Evolutionary conservation across 495 filamentous ascomycete genomes (phyloP).

Genomic region (Recurvomyces mirabilis): DNA sequence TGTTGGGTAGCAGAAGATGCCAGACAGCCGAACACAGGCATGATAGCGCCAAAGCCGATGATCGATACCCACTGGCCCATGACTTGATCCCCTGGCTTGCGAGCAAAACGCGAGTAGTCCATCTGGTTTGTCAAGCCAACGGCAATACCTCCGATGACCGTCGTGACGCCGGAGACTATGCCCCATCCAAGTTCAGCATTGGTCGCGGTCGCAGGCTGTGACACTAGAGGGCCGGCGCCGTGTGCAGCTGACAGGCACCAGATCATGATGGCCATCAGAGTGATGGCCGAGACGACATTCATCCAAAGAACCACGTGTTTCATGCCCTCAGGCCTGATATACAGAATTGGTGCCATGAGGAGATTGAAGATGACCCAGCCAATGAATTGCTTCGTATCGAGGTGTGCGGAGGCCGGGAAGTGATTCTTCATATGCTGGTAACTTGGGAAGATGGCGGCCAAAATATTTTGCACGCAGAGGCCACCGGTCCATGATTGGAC

Average conservation of each 20-base stretch:
- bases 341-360: conserved; percentile 30
- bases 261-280: conserved; percentile 32
- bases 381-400: conserved; percentile 33
- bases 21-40: conserved; percentile 9
- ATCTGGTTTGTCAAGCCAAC: conserved; percentile 35
- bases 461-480: conserved; percentile 8
- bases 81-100: conserved; percentile 23
- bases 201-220: conserved; percentile 20
- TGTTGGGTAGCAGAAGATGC: conserved; percentile 26
- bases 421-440: conserved; percentile 34
- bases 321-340: conserved; percentile 32
- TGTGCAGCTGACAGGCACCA: conserved; percentile 30
- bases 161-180: conserved; percentile 32
- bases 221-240: conserved; percentile 24
- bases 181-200: conserved; percentile 24
- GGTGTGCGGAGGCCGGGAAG: conserved; percentile 29
- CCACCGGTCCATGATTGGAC: conserved; percentile 18
- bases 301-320: conserved; percentile 32
- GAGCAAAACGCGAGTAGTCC: conserved; percentile 32
- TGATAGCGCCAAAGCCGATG: conserved; percentile 24
- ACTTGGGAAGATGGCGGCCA: conserved; percentile 35
- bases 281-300: conserved; percentile 25
- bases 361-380: conserved; percentile 17
- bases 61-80: conserved; percentile 26
- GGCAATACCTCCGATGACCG: conserved; percentile 25